Base-by-base conservation (phyloP, 192 early-diverging fungal species). In the Backusella westeae region DNA sequence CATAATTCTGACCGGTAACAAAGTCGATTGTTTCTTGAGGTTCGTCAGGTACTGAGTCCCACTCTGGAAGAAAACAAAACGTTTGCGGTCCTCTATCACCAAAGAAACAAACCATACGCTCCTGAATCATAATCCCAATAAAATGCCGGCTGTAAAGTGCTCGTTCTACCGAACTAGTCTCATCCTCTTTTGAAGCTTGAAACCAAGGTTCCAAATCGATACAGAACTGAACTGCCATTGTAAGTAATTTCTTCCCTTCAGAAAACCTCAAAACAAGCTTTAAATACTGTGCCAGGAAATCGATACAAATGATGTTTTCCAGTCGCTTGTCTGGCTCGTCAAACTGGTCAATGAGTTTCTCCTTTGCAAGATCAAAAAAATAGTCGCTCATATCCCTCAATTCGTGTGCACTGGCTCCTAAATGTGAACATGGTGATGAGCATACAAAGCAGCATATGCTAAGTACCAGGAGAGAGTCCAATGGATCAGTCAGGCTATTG, bases 321-420 rank as follows among this genome's bases (percentile, higher is more conserved):
- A 63, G 56, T 26, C 26, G 8, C n/a, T 63, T 63, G 9, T 63
- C 56, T 29, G 56, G 56, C 0, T 63, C 56, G 2, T 63, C 56
- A 63, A 63, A 63, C 26, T 63, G 56, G 56, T 63, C 56, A 19
- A 63, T 63, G 8, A 63, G 26, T 1, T 63, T 63, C 56, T 63
- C 56, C 56, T 63, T 63, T 63, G 56, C 56, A 63, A 63, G 56
- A 63, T 63, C 56, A 29, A 63, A 63, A 23, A 63, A 63, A 29
- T 63, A 63, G 9, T 63, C 56, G 56, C 56, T 63, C 56, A 63
- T 63, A 32, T 63, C 56, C n/a, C 56, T 63, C 23, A 63, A 63
- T 29, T 63, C 56, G 12, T 63, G 56, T 63, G 56, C 56, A n/a
- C 56, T 63, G 10, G 56, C 21, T 12, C 26, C 56, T 29, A 63